phyloP scores from a whole-genome alignment of 116 monocot species.

The Trichopus zeylanicus region DNA sequence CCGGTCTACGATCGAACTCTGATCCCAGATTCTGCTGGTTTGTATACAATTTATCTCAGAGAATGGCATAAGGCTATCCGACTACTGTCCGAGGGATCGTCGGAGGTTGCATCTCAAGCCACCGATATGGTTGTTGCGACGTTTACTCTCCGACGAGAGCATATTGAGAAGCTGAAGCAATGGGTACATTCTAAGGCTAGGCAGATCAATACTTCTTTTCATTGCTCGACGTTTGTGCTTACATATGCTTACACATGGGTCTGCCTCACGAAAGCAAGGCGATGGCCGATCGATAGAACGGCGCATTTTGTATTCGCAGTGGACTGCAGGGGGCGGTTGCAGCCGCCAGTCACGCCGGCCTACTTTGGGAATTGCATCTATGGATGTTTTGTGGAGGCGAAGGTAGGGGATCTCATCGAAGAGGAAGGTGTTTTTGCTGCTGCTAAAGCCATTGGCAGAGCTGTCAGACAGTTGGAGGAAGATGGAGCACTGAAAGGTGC shows the following conservation, averaged over 20 bases:
- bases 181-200: too few relatives aligned
- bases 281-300: neutral
- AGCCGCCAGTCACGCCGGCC: conserved; percentile 9
- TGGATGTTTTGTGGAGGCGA: conserved; percentile 1
- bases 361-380: conserved; percentile 45
- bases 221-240: conserved; percentile 21
- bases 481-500: neutral
- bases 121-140: conserved; percentile 5
- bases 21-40: conserved; percentile 8
- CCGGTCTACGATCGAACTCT: conserved; percentile 17
- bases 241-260: conserved; percentile 20
- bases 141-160: conserved; percentile 13
- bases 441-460: conserved; percentile 7
- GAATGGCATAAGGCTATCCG: neutral
- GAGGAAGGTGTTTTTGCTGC: conserved; percentile 13
- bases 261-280: conserved; percentile 2
- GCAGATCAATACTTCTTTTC: too few relatives aligned
- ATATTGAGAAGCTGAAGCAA: conserved; percentile 21
- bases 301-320: neutral
- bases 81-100: too few relatives aligned
- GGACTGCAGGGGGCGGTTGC: conserved; percentile 11
- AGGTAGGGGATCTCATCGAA: neutral
- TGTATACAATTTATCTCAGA: neutral
- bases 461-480: conserved; percentile 3
- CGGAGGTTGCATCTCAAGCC: neutral